Evolutionary conservation across 1,284 basidiomycete species (phyloP).

Genomic region (Psilocybe mexicana): DNA sequence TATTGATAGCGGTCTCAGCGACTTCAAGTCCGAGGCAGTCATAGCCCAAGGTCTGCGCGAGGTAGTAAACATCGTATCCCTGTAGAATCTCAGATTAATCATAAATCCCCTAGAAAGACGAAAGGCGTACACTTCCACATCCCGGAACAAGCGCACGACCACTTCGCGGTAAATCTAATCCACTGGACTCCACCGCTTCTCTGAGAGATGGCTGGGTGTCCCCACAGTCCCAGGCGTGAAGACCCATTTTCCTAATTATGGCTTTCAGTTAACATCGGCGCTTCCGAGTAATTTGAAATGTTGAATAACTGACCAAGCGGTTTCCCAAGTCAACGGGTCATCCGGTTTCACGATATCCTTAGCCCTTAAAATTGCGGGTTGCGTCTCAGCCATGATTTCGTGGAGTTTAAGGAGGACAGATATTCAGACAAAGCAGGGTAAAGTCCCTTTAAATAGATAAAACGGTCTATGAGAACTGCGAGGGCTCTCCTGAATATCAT

Average conservation of each 20-base stretch:
- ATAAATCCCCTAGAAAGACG: background rate
- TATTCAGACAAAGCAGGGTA: no score
- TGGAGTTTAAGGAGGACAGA: no score
- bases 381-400: background rate
- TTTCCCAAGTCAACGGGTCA: slow-evolving; percentile 23
- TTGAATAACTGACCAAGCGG: slow-evolving; percentile 17
- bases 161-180: slow-evolving; percentile 47
- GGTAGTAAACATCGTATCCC: slow-evolving; percentile 68
- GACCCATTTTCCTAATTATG: slow-evolving; percentile 47
- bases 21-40: slow-evolving; percentile 58
- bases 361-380: background rate
- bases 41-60: slow-evolving; percentile 51
- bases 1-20: slow-evolving; percentile 52
- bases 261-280: background rate
- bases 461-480: no score
- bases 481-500: no score
- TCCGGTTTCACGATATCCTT: slow-evolving; percentile 20
- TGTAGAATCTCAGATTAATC: slow-evolving; percentile 23
- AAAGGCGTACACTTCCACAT: slow-evolving; percentile 66
- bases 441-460: no score
- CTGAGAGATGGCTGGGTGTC: slow-evolving; percentile 54
- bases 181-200: slow-evolving; percentile 48
- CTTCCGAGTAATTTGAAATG: no score
- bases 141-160: slow-evolving; percentile 72
- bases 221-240: slow-evolving; percentile 70